phyloP scores from a whole-genome alignment of 306 rosid species.

The Citrullus mucosospermus region DNA sequence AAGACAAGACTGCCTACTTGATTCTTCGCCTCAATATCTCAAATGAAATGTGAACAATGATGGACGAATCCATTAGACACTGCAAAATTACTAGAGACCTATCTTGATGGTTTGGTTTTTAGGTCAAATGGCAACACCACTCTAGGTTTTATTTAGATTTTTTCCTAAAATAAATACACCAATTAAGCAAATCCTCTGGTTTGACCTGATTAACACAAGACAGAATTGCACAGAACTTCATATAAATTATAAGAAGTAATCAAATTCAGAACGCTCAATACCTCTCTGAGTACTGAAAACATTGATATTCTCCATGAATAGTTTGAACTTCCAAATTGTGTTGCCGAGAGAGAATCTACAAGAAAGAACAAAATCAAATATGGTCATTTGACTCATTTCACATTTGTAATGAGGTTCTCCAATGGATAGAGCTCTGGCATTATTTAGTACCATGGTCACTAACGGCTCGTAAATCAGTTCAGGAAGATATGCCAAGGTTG shows the following conservation, averaged over 20 bases:
- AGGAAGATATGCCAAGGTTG: slow-evolving; percentile 99
- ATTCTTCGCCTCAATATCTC: neutral
- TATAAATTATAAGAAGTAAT: neutral
- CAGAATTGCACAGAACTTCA: neutral
- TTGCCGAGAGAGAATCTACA: slow-evolving; percentile 65
- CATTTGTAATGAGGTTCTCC: neutral
- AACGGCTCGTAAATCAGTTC: slow-evolving; percentile 68
- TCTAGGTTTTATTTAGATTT: neutral
- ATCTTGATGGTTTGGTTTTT: neutral
- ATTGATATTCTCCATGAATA: slow-evolving; percentile 76
- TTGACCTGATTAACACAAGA: neutral
- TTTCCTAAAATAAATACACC: neutral
- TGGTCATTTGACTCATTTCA: neutral
- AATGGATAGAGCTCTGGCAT: neutral
- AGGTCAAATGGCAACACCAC: neutral
- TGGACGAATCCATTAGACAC: neutral
- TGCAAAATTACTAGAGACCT: neutral
- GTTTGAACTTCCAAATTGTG: slow-evolving; percentile 59
- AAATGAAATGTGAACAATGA: neutral
- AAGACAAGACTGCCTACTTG: neutral
- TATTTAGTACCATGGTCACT: slow-evolving; percentile 43
- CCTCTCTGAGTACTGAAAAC: slow-evolving; percentile 84
- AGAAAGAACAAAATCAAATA: slow-evolving; percentile 12
- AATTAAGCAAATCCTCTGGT: neutral
- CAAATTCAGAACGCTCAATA: slow-evolving; percentile 21